These are phyloP conservation scores for Verticillium dahliae DNA, from an alignment of 2,329 filamentous ascomycete species.

Conservation along the genomic window DNA sequence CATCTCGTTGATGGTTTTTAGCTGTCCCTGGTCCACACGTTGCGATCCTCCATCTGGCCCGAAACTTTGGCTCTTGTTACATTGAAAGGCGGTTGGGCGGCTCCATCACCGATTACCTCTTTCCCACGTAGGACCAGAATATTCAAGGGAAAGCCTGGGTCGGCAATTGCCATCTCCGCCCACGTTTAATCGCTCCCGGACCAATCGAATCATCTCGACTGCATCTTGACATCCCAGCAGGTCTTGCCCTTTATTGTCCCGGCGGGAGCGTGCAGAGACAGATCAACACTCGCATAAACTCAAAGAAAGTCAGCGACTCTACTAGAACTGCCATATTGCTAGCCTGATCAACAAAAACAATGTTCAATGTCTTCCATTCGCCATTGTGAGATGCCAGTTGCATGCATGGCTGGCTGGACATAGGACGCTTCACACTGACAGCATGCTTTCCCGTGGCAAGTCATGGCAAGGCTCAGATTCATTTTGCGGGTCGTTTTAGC, in stretches of 20 bases:
- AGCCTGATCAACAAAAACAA: background rate
- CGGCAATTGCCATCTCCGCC: background rate
- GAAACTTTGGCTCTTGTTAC: background rate
- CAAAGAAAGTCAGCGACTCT: background rate
- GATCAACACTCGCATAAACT: background rate
- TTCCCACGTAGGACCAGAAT: background rate
- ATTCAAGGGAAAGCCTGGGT: background rate
- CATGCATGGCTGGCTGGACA: background rate
- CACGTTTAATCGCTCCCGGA: background rate
- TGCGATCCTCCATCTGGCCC: background rate
- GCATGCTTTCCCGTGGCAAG: background rate
- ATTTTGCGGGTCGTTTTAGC: background rate
- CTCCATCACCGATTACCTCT: too few species aligned
- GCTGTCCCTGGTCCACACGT: background rate
- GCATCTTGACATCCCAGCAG: background rate
- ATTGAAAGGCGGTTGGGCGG: background rate
- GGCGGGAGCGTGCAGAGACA: background rate
- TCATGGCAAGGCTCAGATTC: background rate
- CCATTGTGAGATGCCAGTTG: background rate
- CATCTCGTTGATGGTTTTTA: background rate
- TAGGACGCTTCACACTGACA: background rate
- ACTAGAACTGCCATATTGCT: background rate
- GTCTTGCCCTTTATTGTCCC: background rate
- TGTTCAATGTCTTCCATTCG: background rate
- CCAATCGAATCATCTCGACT: background rate